These are phyloP conservation scores for Microascus cirrosus DNA, from an alignment of 2,329 filamentous ascomycete genomes.

Conservation along the genomic window DNA sequence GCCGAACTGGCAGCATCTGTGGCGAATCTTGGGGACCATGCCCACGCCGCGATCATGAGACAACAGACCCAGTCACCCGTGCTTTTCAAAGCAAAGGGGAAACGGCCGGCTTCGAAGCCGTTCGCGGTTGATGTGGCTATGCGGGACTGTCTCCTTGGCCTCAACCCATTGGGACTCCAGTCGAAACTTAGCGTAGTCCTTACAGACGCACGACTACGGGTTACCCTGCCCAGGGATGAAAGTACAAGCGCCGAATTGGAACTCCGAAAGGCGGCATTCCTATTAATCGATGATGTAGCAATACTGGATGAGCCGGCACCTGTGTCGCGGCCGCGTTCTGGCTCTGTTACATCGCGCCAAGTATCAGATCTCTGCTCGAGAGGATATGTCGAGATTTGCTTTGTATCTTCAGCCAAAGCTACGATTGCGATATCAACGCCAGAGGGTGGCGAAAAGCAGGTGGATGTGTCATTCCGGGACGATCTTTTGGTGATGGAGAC, in stretches of 20 bases:
- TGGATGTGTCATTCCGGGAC: conserved; percentile 75
- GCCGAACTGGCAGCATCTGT: conserved; percentile 69
- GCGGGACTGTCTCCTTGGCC: conserved; percentile 68
- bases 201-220: conserved; percentile 64
- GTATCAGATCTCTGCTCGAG: conserved; percentile 46
- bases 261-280: conserved; percentile 69
- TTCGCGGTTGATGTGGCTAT: conserved; percentile 65
- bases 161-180: conserved; percentile 66
- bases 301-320: conserved; percentile 15
- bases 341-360: conserved; percentile 20
- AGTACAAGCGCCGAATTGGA: conserved; percentile 54
- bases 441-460: conserved; percentile 44
- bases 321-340: conserved; percentile 8
- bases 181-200: conserved; percentile 74
- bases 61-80: conserved; percentile 5
- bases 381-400: conserved; percentile 80
- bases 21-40: conserved; percentile 59
- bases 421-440: conserved; percentile 48
- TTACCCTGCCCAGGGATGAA: conserved; percentile 53
- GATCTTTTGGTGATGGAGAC: conserved; percentile 85
- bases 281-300: conserved; percentile 65
- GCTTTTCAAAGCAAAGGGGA: conserved; percentile 12
- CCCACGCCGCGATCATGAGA: conserved; percentile 34
- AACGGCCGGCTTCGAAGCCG: conserved; percentile 30
- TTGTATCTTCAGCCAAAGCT: conserved; percentile 71